These are phyloP conservation scores for Hemileccinum impolitum DNA, from an alignment of 768 basidiomycete genomes.

Conservation along the genomic window DNA sequence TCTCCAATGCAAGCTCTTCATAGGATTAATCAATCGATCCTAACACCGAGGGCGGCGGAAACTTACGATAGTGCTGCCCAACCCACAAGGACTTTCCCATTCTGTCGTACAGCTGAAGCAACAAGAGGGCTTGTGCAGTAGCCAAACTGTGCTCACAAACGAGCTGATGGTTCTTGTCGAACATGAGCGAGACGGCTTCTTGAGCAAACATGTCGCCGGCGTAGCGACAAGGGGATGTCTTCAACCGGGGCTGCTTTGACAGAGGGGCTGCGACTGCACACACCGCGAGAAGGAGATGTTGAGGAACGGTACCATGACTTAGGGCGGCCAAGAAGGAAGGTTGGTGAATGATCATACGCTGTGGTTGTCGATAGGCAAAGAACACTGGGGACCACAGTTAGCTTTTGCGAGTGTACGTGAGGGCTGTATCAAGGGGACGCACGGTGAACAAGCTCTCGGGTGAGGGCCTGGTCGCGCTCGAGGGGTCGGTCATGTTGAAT, in stretches of 20 bases:
- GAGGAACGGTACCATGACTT: conserved; percentile 62
- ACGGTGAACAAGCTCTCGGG: conserved; percentile 74
- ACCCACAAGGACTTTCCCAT: conserved; percentile 36
- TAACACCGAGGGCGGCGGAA: not conserved
- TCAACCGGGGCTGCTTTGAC: conserved; percentile 62
- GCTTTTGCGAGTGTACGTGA: not conserved
- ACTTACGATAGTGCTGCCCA: conserved; percentile 31
- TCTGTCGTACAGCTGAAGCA: conserved; percentile 68
- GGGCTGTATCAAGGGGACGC: conserved; percentile 25
- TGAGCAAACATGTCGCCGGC: conserved; percentile 54
- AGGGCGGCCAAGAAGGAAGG: conserved; percentile 70
- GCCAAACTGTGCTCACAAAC: conserved; percentile 61
- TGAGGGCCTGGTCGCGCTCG: conserved; percentile 58
- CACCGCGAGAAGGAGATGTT: conserved; percentile 67
- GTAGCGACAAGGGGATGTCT: conserved; percentile 50
- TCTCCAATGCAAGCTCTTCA: conserved; percentile 59
- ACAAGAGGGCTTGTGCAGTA: conserved; percentile 72
- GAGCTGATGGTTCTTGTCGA: conserved; percentile 60
- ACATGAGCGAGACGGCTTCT: conserved; percentile 66
- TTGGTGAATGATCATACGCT: conserved; percentile 73
- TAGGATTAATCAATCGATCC: conserved; percentile 12
- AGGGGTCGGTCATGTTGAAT: conserved; percentile 39
- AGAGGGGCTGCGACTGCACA: conserved; percentile 78
- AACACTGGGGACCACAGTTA: conserved; percentile 54
- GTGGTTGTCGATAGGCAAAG: conserved; percentile 79